A percentile compares a stretch with the other conserved stretches of the same genome.
Evolutionary conservation across 768 basidiomycete species (phyloP).

Genomic region (Phallus indusiatus): DNA sequence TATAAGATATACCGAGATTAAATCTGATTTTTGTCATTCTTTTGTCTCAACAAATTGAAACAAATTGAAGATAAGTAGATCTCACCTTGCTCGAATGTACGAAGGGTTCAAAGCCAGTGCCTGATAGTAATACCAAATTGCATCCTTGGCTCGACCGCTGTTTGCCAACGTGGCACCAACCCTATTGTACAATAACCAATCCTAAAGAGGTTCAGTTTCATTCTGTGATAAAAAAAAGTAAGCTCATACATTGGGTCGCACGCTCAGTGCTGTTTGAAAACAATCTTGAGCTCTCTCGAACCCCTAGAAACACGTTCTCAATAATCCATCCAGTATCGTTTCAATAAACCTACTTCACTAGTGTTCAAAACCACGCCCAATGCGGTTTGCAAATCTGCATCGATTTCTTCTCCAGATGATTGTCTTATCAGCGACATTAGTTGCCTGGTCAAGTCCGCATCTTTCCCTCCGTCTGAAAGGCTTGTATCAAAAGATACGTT

Average conservation of each 20-base stretch:
- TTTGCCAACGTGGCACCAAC: slow-evolving; percentile 94
- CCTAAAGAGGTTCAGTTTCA: slow-evolving; percentile 35
- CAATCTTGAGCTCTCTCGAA: slow-evolving; percentile 91
- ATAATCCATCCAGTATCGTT: not conserved
- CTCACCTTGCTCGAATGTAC: slow-evolving; percentile 81
- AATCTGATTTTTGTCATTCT: slow-evolving; percentile 41
- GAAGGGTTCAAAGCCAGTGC: slow-evolving; percentile 82
- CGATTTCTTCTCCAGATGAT: slow-evolving; percentile 50
- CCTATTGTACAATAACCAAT: slow-evolving; percentile 88
- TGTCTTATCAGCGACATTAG: slow-evolving; percentile 73
- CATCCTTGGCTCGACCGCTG: slow-evolving; percentile 67
- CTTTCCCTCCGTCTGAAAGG: slow-evolving; percentile 25
- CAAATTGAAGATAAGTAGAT: too few species aligned
- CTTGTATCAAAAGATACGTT: slow-evolving; percentile 20
- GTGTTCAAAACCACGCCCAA: slow-evolving; percentile 88
- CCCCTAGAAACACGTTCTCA: slow-evolving; percentile 42
- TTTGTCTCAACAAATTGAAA: not conserved
- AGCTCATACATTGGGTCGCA: slow-evolving; percentile 68
- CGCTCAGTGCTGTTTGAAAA: slow-evolving; percentile 78
- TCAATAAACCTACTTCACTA: slow-evolving; percentile 53
- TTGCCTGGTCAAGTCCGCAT: slow-evolving; percentile 51
- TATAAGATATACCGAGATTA: slow-evolving; percentile 88
- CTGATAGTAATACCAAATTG: slow-evolving; percentile 77
- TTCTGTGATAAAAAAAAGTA: not conserved
- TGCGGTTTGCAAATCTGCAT: slow-evolving; percentile 93